These are phyloP conservation scores for Ceratobasidium sp. DNA, from an alignment of 1,284 basidiomycete species.

Conservation along the genomic window DNA sequence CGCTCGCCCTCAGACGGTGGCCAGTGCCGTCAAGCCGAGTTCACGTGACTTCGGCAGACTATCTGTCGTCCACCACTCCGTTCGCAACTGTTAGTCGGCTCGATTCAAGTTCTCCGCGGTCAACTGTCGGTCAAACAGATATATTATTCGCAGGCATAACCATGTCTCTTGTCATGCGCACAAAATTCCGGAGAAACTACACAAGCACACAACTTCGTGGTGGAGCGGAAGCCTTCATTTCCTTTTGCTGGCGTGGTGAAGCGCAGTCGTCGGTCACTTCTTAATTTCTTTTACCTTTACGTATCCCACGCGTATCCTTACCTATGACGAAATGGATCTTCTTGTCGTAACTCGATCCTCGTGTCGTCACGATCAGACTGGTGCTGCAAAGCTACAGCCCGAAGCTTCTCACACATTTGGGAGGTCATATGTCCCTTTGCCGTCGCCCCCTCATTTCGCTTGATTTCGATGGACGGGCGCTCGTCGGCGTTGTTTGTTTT, in stretches of 20 bases:
- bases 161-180: not conserved
- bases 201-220: not conserved
- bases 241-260: not conserved
- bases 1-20: too few relatives aligned
- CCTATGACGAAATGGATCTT: slow-evolving; percentile 4
- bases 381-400: not conserved
- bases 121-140: not conserved
- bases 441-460: not conserved
- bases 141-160: not conserved
- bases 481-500: slow-evolving; percentile 17
- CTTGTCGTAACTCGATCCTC: not conserved
- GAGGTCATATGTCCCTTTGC: slow-evolving; percentile 17
- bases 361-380: not conserved
- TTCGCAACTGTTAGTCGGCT: too few relatives aligned
- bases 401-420: not conserved
- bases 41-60: too few relatives aligned
- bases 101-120: not conserved
- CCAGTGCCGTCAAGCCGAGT: too few relatives aligned
- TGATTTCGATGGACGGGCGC: slow-evolving; percentile 3
- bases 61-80: too few relatives aligned
- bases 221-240: slow-evolving; percentile 27
- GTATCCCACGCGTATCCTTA: not conserved
- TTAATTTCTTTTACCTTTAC: slow-evolving; percentile 26
- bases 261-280: not conserved
- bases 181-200: slow-evolving; percentile 13